These are phyloP conservation scores for Plasmodium chabaudi DNA, from an alignment of 169 alveolate species.

Conservation along the genomic window DNA sequence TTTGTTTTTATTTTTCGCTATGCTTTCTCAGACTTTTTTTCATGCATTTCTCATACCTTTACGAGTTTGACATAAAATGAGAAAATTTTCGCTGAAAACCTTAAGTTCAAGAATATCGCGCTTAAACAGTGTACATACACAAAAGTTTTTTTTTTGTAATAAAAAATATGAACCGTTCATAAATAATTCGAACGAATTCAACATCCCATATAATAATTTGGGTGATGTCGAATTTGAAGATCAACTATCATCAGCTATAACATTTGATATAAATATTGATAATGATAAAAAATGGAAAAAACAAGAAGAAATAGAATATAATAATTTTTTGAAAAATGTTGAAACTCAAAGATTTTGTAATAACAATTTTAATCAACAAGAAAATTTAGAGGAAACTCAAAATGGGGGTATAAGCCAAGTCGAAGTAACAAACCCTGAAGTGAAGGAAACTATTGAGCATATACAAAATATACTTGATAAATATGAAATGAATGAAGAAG, in stretches of 20 bases:
- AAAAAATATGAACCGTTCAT: conserved; percentile 6
- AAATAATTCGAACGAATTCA: not conserved
- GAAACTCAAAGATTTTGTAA: not conserved
- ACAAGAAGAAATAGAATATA: conserved; percentile 53
- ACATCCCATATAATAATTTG: not conserved
- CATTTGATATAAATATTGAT: conserved; percentile 46
- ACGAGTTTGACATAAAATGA: not conserved
- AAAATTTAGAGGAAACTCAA: not conserved
- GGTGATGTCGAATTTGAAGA: conserved; percentile 51
- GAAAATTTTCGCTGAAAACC: conserved; percentile 25
- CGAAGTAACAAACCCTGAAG: too few relatives aligned
- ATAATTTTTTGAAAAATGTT: conserved; percentile 19
- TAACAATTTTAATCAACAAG: not conserved
- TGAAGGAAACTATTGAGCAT: too few relatives aligned
- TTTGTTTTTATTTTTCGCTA: too few relatives aligned
- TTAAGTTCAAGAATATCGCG: conserved; percentile 4
- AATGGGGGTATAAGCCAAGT: not conserved
- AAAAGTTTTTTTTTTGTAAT: conserved; percentile 3
- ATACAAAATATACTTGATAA: not conserved
- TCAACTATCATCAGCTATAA: conserved; percentile 11
- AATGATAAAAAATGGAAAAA: conserved; percentile 43
- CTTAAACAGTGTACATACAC: not conserved
- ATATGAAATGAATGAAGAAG: not conserved
- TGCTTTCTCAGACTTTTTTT: too few relatives aligned
- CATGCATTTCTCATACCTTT: too few relatives aligned